Base-by-base conservation (phyloP, 495 filamentous ascomycete species). In the Zalerion maritima region DNA sequence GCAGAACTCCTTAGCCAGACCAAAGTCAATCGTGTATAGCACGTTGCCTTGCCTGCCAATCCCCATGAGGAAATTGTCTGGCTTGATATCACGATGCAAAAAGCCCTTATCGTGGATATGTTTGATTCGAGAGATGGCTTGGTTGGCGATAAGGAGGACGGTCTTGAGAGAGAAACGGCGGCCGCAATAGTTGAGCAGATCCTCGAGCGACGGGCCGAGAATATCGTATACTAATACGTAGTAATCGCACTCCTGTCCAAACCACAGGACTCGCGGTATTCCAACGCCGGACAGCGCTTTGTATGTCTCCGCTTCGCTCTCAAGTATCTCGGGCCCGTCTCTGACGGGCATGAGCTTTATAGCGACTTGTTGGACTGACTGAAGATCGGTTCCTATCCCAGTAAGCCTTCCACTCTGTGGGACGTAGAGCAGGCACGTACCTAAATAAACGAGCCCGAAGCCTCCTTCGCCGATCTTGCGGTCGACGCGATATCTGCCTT, bases 91-190 rank as follows among this genome's bases (percentile, higher is more conserved):
- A 25, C 49, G 41, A 40, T 59, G 41, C 22, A 59, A 21, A 18
- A 46, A 32, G 23, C 40, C 28, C 31, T 50, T 55, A 10, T 40
- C 50, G 35, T 56, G 42, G 33, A 53, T 45, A 26, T 47, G 47
- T 29, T 50, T 25, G 24, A 57, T 29, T 18, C 43, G 41, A 21
- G 30, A 35, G 29, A 58, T 34, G 12, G 42, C 37, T 41, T 60
- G 49, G 43, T 60, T 46, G 6, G 46, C 42, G 20, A 58, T 33
- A 23, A 60, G 46, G 18, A 58, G 38, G 20, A 51, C 45, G 14
- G 55, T 60, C 45, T 52, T 57, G 20, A 60, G 49, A 15, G 53
- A 57, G 30, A 60, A 60, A 12, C 21, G 30, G n/a, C 34, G 21
- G 29, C 31, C 29, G 32, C 47, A 49, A 31, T 49, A 52, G 23